A percentile compares a stretch with the other conserved stretches of the same genome.
phyloP scores from a whole-genome alignment of 2,329 filamentous ascomycete species.

The Alternaria brassicicola region DNA sequence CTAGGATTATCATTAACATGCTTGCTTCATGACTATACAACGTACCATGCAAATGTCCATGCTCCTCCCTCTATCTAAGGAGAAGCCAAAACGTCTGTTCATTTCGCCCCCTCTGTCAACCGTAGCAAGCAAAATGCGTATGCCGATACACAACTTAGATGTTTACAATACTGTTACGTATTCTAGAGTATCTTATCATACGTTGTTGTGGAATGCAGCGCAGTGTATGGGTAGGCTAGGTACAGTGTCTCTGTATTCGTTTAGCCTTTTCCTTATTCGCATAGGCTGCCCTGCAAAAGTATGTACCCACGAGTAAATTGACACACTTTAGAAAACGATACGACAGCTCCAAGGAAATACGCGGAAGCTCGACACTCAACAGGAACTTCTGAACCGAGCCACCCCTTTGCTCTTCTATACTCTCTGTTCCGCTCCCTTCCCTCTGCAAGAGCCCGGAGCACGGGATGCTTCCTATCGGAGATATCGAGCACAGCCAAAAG shows the following conservation, averaged over 20 bases:
- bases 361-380: not conserved
- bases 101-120: not conserved
- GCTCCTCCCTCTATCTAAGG: no score
- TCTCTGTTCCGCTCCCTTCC: not conserved
- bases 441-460: not conserved
- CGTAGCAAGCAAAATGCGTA: no score
- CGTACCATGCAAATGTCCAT: not conserved
- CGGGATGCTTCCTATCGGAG: not conserved
- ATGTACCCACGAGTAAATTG: not conserved
- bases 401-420: not conserved
- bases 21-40: not conserved
- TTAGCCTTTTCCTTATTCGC: not conserved
- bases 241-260: no score
- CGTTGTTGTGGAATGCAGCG: no score
- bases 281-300: rapidly evolving
- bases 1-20: not conserved
- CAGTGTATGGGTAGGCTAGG: no score
- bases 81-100: not conserved
- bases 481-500: constrained; percentile 10
- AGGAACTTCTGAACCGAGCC: not conserved
- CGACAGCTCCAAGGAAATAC: not conserved
- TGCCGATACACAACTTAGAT: no score
- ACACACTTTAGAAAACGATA: not conserved
- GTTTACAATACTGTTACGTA: no score
- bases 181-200: no score